A percentile compares a stretch with the other conserved stretches of the same genome.
Evolutionary conservation across 352 stramenopile genomes (phyloP).

Genomic region (Phytophthora cajani): DNA sequence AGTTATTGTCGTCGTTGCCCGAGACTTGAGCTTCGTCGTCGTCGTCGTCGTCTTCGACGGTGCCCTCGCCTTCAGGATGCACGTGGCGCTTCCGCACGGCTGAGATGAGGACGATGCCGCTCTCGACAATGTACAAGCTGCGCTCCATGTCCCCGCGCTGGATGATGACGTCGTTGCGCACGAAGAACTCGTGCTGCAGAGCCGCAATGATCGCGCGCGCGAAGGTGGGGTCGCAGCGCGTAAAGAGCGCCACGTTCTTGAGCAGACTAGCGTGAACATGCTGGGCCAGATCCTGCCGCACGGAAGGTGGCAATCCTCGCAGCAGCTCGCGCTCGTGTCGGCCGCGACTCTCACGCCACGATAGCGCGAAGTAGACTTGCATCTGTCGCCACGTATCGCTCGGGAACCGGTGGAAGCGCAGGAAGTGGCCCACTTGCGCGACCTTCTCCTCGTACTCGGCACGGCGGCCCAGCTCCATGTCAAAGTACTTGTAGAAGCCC

Average conservation of each 20-base stretch:
- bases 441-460: constrained; percentile 74
- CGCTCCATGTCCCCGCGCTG: constrained; percentile 60
- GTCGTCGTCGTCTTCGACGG: neutral
- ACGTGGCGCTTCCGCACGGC: constrained; percentile 35
- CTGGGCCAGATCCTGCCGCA: constrained; percentile 68
- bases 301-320: constrained; percentile 50
- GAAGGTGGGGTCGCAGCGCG: constrained; percentile 63
- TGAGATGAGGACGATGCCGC: constrained; percentile 69
- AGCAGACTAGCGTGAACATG: constrained; percentile 71
- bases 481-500: constrained; percentile 74
- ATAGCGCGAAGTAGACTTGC: constrained; percentile 76
- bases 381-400: constrained; percentile 68
- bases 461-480: constrained; percentile 71
- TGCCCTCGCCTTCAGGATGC: neutral
- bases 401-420: constrained; percentile 71
- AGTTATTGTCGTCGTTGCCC: constrained; percentile 18
- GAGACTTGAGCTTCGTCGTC: constrained; percentile 8
- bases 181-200: constrained; percentile 78
- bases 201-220: constrained; percentile 61
- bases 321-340: constrained; percentile 67
- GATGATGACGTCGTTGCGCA: constrained; percentile 82
- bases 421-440: constrained; percentile 60
- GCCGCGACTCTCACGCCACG: constrained; percentile 74
- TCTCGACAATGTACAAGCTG: constrained; percentile 78
- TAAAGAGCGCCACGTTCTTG: constrained; percentile 67